Evolutionary conservation across 495 filamentous ascomycete species (phyloP), one percentile per base, ranked within the genome.

Genomic region (Alectoria sarmentosa): DNA sequence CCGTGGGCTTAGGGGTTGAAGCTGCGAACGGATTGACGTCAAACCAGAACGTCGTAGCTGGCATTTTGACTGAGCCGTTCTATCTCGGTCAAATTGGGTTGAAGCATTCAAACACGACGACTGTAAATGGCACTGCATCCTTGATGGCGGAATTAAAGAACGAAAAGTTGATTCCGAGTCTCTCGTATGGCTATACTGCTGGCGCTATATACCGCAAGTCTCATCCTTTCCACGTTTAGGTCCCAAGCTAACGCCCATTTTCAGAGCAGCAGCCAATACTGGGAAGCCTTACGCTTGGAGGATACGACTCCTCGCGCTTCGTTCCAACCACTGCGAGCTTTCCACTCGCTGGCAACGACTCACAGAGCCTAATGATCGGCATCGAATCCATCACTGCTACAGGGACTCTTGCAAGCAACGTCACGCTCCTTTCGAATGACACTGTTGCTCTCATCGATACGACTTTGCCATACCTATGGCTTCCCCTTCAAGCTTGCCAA

Each of bases 241-340:
- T 8, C 8, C 14, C 26, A 28, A 19, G 30, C 3, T 44, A 32
- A 42, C 28, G 14, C 49, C 28, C 17, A 19, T 15, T 23, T 44
- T 3, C 67, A 80, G 26, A 77, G 74, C 44, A 72, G 73, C 52
- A 58, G 37, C 61, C 60, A 46, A 76, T 79, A 3, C 76, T 80
- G 42, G 78, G 75, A n/a, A 80, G 80, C 60, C 72, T 86, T n/a
- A 84, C 83, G 15, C 76, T 86, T 49, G 83, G 82, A 19, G 83
- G 83, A 11, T 86, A 84, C 68, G 83, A 86, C 66, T 67, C 74
- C 11, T 78, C 82, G 6, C 72, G 80, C 39, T 84, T 83, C 66
- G 69, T 72, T 8, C 73, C 76, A 3, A 84, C 82, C 66, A 61
- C 79, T 52, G 67, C 81, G 26, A 75, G 71, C 15, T 82, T 85